phyloP scores from a whole-genome alignment of 495 filamentous ascomycete genomes.

The Aspergillus haitiensis region DNA sequence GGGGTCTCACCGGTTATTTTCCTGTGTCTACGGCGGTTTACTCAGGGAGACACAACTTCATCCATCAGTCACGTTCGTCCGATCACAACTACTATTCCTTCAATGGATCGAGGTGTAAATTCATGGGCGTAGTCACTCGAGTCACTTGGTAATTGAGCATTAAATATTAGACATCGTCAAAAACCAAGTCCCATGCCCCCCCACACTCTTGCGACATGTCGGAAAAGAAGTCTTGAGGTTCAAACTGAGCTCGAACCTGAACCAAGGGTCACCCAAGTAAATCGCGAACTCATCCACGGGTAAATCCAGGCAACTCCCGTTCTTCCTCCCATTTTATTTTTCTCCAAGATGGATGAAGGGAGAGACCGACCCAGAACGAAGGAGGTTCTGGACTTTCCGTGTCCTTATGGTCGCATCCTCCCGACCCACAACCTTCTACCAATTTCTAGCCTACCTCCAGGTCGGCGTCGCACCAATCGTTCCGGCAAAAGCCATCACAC shows the following conservation, averaged over 20 bases:
- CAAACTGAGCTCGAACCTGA: neutral
- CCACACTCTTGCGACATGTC: neutral
- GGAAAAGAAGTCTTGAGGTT: neutral
- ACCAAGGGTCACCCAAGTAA: conserved; percentile 2
- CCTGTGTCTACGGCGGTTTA: neutral
- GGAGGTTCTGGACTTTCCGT: conserved; percentile 10
- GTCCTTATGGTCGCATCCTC: conserved; percentile 2
- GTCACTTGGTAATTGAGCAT: too few species aligned
- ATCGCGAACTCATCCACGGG: conserved; percentile 2
- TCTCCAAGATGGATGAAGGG: neutral
- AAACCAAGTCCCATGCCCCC: neutral
- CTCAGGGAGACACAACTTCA: neutral
- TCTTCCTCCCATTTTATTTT: neutral
- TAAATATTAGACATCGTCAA: neutral
- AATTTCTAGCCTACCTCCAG: neutral
- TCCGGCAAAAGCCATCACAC: neutral
- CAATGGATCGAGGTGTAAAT: too few species aligned
- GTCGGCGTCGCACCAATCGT: conserved; percentile 1
- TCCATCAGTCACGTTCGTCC: neutral
- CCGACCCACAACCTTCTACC: conserved; percentile 16
- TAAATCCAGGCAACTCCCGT: neutral
- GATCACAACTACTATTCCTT: neutral
- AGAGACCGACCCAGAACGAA: conserved; percentile 13
- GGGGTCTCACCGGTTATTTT: conserved; percentile 18
- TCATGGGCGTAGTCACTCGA: too few species aligned